Evolutionary conservation across 2,329 filamentous ascomycete species (phyloP).

Genomic region (Colletotrichum australisinense): DNA sequence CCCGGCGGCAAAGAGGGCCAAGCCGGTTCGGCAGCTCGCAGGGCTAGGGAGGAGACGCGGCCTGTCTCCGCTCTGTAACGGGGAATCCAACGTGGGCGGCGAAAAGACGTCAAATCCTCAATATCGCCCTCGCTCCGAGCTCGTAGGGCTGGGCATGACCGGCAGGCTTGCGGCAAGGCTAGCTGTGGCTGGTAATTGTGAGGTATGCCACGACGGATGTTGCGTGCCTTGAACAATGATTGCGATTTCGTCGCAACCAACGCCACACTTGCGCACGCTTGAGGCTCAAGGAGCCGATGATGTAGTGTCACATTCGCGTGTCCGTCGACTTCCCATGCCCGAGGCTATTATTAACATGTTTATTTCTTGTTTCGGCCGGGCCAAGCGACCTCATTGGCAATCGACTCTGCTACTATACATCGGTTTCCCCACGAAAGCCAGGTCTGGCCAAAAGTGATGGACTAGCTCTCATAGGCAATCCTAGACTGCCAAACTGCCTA

Average conservation of each 20-base stretch:
- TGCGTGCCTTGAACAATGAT: background rate
- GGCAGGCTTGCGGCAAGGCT: background rate
- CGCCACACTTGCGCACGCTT: background rate
- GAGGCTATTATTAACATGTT: background rate
- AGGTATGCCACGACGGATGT: constrained; percentile 20
- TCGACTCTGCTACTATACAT: constrained; percentile 21
- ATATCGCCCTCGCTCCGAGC: constrained; percentile 7
- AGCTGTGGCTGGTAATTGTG: constrained; percentile 22
- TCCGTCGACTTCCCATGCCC: background rate
- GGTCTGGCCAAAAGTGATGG: background rate
- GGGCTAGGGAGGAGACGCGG: constrained; percentile 31
- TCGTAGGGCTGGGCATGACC: constrained; percentile 19
- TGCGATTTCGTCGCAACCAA: background rate
- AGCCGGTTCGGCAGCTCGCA: constrained; percentile 30
- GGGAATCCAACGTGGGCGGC: constrained; percentile 7
- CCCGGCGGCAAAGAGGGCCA: constrained; percentile 26
- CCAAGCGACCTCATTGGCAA: constrained; percentile 4
- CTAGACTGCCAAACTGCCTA: background rate
- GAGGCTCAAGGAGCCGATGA: background rate
- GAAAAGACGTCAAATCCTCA: constrained; percentile 1
- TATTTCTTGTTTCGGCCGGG: constrained; percentile 6
- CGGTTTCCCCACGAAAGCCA: background rate
- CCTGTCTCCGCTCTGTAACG: constrained; percentile 29
- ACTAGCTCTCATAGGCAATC: background rate
- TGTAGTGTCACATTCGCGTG: constrained; percentile 2